Conservation (phyloP, 495 filamentous ascomycete species). For the Annulohypoxylon maeteangense region DNA sequence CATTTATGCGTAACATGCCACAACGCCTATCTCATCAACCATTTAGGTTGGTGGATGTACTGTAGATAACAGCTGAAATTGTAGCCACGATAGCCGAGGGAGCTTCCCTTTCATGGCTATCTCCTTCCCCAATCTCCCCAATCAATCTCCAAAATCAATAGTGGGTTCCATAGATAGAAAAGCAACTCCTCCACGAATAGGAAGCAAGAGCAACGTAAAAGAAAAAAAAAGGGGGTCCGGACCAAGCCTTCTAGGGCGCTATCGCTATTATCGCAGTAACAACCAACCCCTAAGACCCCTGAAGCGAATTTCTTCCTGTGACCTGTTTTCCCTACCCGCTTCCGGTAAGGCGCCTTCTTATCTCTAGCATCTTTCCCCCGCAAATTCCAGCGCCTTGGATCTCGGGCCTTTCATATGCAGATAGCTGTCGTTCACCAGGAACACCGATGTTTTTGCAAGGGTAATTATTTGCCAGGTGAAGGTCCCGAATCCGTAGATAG, state of each 20-base stretch:
- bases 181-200: conserved; percentile 1
- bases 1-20: conserved; percentile 4
- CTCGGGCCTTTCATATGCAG: conserved; percentile 9
- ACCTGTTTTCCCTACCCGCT: not conserved
- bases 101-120: not conserved
- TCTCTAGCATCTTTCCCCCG: conserved; percentile 24
- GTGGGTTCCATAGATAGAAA: not conserved
- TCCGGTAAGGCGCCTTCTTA: conserved; percentile 14
- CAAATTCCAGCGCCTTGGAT: conserved; percentile 38
- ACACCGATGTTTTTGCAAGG: not conserved
- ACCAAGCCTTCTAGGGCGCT: conserved; percentile 5
- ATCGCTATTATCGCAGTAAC: conserved; percentile 5
- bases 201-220: conserved; percentile 9
- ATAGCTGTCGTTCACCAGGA: conserved; percentile 7
- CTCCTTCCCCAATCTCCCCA: conserved; percentile 16
- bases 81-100: conserved; percentile 4
- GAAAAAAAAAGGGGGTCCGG: not conserved
- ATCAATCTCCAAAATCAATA: conserved; percentile 19
- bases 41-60: not conserved
- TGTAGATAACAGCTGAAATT: not conserved
- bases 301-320: conserved; percentile 14
- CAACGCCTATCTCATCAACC: not conserved
- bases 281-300: not conserved
- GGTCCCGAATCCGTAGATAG: conserved; percentile 12
- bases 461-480: not conserved